Percentiles rank a stretch among this genome's conserved stretches.
Conservation (phyloP, 257 asterid genomes). For the Ballota nigra region DNA sequence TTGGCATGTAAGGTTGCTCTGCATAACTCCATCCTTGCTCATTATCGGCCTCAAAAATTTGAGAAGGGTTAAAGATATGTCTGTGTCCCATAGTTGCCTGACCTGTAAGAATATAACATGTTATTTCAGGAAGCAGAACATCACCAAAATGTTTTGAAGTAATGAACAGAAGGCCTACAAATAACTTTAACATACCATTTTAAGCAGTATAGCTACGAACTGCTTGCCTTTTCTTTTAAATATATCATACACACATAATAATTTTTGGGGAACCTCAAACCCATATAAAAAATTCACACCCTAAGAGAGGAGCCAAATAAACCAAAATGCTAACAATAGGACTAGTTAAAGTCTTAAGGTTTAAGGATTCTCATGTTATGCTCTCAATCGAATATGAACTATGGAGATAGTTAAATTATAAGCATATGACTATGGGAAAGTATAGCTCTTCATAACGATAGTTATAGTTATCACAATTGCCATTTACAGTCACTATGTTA, state of each 20-base stretch:
- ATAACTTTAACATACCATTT: not conserved
- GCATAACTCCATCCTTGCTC: slow-evolving; percentile 60
- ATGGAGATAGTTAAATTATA: not conserved
- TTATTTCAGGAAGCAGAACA: slow-evolving; percentile 9
- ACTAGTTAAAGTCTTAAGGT: no score
- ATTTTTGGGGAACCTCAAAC: not conserved
- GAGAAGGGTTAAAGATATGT: slow-evolving; percentile 56
- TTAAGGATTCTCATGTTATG: no score
- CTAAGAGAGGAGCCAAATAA: not conserved
- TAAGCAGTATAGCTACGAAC: not conserved
- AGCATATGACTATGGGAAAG: not conserved
- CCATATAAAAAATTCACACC: not conserved
- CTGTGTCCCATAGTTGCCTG: slow-evolving; percentile 62
- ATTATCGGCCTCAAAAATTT: slow-evolving; percentile 47
- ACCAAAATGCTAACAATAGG: not conserved
- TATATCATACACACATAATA: not conserved
- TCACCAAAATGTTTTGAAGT: not conserved
- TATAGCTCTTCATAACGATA: not conserved
- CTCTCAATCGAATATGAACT: not conserved
- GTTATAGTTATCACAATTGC: no score
- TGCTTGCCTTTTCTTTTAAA: not conserved
- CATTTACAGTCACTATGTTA: no score
- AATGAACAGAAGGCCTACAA: not conserved
- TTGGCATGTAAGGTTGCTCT: slow-evolving; percentile 57
- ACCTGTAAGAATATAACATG: slow-evolving; percentile 12